phyloP scores from a whole-genome alignment of 768 basidiomycete species.

The Mycena capillaripes region DNA sequence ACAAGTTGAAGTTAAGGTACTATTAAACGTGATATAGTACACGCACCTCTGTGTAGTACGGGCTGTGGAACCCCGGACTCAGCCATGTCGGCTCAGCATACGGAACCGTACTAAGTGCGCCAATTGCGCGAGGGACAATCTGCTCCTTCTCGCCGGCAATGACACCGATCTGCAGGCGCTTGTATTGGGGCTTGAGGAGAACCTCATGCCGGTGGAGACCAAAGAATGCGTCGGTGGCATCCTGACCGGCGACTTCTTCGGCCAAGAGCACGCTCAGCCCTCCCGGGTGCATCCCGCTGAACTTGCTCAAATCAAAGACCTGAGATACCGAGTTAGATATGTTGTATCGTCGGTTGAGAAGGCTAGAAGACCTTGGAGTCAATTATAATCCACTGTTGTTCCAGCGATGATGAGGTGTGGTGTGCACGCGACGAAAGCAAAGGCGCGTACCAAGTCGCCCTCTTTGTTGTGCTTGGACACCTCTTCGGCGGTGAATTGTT shows the following conservation, averaged over 20 bases:
- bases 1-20: conserved; percentile 38
- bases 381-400: conserved; percentile 80
- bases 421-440: background rate
- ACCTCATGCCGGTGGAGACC: conserved; percentile 91
- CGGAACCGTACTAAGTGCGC: conserved; percentile 84
- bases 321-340: conserved; percentile 42
- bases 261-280: conserved; percentile 77
- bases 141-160: conserved; percentile 73
- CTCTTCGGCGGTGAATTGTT: conserved; percentile 53
- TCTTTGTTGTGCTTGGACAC: conserved; percentile 77
- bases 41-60: conserved; percentile 50
- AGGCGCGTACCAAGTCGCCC: conserved; percentile 76
- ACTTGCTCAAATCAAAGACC: conserved; percentile 81
- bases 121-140: conserved; percentile 64
- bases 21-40: conserved; percentile 45
- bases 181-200: conserved; percentile 79
- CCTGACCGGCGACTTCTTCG: conserved; percentile 83
- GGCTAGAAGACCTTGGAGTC: conserved; percentile 67
- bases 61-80: conserved; percentile 29
- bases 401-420: background rate
- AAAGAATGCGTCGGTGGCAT: conserved; percentile 91
- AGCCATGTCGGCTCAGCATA: conserved; percentile 86
- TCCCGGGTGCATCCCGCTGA: conserved; percentile 81
- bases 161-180: conserved; percentile 80
- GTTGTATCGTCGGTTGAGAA: too few relatives aligned